Conservation (phyloP, 148 eudicot species). For the Linanthus parryae region DNA sequence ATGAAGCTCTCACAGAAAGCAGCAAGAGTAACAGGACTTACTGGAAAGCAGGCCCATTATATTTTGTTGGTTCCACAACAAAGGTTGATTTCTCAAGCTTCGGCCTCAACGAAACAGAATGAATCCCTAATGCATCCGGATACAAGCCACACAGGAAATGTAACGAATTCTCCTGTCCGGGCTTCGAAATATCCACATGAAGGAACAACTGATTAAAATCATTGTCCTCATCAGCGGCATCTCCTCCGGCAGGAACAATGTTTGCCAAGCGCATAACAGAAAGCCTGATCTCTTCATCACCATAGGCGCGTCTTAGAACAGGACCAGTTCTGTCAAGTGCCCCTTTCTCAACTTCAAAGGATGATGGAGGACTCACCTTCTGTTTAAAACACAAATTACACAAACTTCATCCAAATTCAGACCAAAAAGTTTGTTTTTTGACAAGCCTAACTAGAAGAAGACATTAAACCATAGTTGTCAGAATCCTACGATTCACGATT, state of each 20-base stretch:
- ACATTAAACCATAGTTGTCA: too few species aligned
- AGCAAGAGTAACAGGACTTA: constrained; percentile 40
- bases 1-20: background rate
- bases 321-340: constrained; percentile 69
- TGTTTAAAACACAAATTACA: too few species aligned
- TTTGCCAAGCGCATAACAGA: constrained; percentile 77
- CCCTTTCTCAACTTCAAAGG: constrained; percentile 64
- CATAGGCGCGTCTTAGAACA: constrained; percentile 49
- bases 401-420: too few species aligned
- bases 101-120: constrained; percentile 79
- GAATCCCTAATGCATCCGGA: constrained; percentile 92
- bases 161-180: constrained; percentile 44
- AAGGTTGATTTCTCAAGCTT: constrained; percentile 42
- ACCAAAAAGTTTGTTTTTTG: too few species aligned
- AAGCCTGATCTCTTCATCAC: constrained; percentile 66
- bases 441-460: too few species aligned
- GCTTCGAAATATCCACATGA: constrained; percentile 74
- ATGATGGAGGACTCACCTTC: constrained; percentile 73
- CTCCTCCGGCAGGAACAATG: constrained; percentile 35
- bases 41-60: constrained; percentile 72
- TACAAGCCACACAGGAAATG: constrained; percentile 87
- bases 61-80: constrained; percentile 35
- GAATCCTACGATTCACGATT: too few species aligned
- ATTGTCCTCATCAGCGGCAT: constrained; percentile 41
- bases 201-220: constrained; percentile 78